phyloP scores from a whole-genome alignment of 139 green algal genomes.

The Chlamydomonas schloesseri region DNA sequence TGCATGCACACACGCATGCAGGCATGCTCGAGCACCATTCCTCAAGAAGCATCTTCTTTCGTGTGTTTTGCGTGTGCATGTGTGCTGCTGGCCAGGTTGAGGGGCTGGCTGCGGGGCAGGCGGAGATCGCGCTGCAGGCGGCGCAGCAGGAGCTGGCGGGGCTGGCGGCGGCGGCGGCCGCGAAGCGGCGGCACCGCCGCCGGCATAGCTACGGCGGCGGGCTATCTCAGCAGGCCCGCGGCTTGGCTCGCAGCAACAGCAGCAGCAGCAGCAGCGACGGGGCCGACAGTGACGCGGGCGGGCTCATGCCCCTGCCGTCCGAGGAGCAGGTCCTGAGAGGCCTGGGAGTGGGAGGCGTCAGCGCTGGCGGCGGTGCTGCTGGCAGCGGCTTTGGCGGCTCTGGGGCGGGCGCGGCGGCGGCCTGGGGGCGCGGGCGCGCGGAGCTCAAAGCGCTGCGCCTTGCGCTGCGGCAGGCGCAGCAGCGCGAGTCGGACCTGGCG shows the following conservation, averaged over 20 bases:
- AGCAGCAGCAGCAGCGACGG: not conserved
- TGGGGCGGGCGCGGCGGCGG: not conserved
- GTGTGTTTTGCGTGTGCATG: no score
- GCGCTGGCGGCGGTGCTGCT: not conserved
- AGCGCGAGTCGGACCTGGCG: slow-evolving; percentile 15
- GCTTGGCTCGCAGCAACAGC: no score
- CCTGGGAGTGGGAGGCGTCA: not conserved
- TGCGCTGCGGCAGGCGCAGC: not conserved
- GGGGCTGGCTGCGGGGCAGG: not conserved
- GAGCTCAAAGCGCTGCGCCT: not conserved
- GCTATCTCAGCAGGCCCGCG: not conserved
- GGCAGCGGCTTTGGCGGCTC: not conserved
- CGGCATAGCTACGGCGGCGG: not conserved
- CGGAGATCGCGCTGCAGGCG: not conserved
- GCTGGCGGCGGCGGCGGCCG: not conserved
- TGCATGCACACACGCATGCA: not conserved
- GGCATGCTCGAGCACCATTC: no score
- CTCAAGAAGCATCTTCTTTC: no score
- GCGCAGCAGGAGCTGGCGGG: slow-evolving; percentile 30
- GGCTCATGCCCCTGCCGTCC: not conserved
- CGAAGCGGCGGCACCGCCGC: not conserved
- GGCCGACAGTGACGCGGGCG: no score
- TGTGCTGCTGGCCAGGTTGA: slow-evolving; percentile 13
- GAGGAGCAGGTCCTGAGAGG: not conserved
- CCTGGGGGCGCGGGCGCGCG: not conserved